Evolutionary conservation across 2,329 filamentous ascomycete genomes (phyloP), one percentile per base, ranked within the genome.

Genomic region (Botryotinia narcissicola): DNA sequence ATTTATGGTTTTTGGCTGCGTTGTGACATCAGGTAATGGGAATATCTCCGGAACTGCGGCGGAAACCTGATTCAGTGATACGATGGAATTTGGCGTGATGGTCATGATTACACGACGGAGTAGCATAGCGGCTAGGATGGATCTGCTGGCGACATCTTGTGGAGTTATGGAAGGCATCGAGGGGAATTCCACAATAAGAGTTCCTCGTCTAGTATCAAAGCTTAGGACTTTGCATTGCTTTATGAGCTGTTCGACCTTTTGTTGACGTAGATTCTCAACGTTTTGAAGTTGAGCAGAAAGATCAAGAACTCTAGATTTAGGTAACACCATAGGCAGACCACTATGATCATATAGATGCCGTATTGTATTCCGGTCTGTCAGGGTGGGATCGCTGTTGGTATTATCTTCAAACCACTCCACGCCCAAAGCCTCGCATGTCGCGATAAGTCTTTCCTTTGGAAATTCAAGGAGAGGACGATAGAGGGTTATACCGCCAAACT

Each of bases 351-450:
- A 85, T 61, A 97, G 81, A 80, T 92, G 84, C 46, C 95, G 89
- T 54, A 98, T 85, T 0, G 95, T 90, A 79, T 99, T 99, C 54
- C 96, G 89, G 62, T 87, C 83, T 0, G 96, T 97, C 74, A 97
- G 83, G 0, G 91, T 94, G 14, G 85, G 87, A 78, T 98, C 92
- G 25, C 85, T 82, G 79, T 99, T 99, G 2, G 95, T 98, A 60
- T 85, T 84, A 80, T 99, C 96, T 80, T 96, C 93, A 75, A 94
- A 93, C 92, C 93, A 98, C 0, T 84, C 83, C 16, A 97, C 83
- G 0, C 85, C 82, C 76, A 90, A 87, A n/a, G 87, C 84, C 75
- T 90, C 82, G 79, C 95, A 98, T 0, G 93, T 94, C 2, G 89
- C 88, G 61, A 91, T 86, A n/a, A 98, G 85, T 51, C 91, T 85